These are phyloP conservation scores for Quercus ilex DNA, from an alignment of 306 rosid genomes.

Conservation along the genomic window DNA sequence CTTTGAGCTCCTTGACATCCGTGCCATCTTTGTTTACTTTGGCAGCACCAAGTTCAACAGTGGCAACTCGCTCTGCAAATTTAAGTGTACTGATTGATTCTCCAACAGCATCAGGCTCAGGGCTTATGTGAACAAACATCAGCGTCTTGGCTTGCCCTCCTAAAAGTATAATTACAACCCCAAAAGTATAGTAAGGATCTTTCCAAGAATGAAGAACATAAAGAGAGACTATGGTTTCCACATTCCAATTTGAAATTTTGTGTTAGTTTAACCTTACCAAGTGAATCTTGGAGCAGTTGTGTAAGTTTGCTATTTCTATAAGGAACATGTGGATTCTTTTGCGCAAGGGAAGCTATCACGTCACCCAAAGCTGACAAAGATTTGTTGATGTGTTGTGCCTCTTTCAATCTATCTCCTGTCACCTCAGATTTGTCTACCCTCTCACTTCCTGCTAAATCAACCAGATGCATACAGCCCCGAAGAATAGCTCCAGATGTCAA, in stretches of 20 bases:
- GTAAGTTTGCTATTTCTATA: conserved; percentile 97
- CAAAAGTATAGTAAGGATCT: conserved; percentile 11
- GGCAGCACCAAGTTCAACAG: conserved; percentile 95
- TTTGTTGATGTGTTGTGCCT: conserved; percentile 91
- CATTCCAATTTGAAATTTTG: neutral
- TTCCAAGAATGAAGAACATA: neutral
- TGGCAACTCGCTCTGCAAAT: conserved; percentile 95
- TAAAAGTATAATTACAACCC: conserved; percentile 24
- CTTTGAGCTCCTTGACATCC: conserved; percentile 90
- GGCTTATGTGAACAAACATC: conserved; percentile 97
- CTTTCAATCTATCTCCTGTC: conserved; percentile 91
- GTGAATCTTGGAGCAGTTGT: conserved; percentile 94
- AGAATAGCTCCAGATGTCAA: conserved; percentile 72
- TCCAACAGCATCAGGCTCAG: conserved; percentile 72
- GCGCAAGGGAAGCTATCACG: conserved; percentile 95
- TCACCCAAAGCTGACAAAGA: conserved; percentile 98
- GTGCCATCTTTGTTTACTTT: conserved; percentile 77
- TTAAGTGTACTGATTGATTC: conserved; percentile 91
- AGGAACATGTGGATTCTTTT: conserved; percentile 90
- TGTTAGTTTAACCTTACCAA: conserved; percentile 52
- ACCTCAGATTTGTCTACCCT: conserved; percentile 97
- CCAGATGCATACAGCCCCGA: conserved; percentile 97
- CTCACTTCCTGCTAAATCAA: conserved; percentile 97
- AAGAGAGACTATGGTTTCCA: neutral
- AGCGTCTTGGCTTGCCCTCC: conserved; percentile 97